Evolutionary conservation across 495 filamentous ascomycete species (phyloP), one percentile per base, ranked within the genome.

Genomic region (Neurospora tetraspora): DNA sequence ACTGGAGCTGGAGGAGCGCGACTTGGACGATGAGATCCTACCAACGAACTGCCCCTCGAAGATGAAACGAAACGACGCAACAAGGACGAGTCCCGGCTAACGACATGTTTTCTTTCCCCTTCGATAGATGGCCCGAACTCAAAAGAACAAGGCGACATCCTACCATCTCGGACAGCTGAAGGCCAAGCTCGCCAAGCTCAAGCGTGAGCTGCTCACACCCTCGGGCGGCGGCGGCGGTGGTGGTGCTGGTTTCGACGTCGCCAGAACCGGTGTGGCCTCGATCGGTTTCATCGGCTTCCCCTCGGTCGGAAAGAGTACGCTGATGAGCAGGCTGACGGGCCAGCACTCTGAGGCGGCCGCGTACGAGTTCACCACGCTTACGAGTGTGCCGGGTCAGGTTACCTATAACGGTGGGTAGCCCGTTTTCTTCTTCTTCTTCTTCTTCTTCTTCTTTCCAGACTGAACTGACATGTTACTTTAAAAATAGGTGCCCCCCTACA

Each of bases 311-410:
- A 99, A 99, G 85, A 96, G 92, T 87, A 99, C 96, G 59, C 85
- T 99, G 76, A 96, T 99, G 93, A 97, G 90, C 82, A 89, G 86
- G 80, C 84, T 99, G 77, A 99, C 96, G 34, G 96, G 96, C 45
- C 94, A 97, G 81, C 94, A 98, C 80, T 98, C 96, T 5, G 96
- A 99, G 87, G 96, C 89, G 47, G 96, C 96, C 40, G 96, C 94
- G 42, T 99, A 99, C 82, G 96, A 99, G 79, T 99, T 99, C 83
- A 99, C 96, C 71, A 99, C 96, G 74, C 87, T 99, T 78, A 99
- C 96, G 61, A 97, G 94, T 70, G 96, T 99, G 37, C 96, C 96
- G 69, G 96, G 96, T 68, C 96, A 98, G 86, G 95, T 99, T 65
- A 83, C 91, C 77, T 98, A 98, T 83, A 98, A 98, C 81, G 96